These are phyloP conservation scores for Chlamydomonas incerta DNA, from an alignment of 139 green algal species.

Conservation along the genomic window DNA sequence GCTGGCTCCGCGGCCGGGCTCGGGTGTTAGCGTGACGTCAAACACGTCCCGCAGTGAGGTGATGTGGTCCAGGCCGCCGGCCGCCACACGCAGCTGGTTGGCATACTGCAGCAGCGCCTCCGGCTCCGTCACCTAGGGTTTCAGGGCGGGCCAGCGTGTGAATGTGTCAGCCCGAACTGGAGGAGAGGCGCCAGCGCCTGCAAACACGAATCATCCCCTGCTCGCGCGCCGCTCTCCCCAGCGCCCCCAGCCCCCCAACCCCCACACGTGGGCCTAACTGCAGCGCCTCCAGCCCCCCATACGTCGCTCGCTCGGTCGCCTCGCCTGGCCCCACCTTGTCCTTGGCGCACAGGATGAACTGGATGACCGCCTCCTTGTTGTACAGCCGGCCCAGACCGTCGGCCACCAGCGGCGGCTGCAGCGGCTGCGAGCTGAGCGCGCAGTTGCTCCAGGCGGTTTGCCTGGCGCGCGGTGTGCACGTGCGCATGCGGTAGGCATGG, in stretches of 20 bases:
- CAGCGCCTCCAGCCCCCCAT: neutral
- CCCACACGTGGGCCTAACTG: neutral
- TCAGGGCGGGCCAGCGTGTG: too few species aligned
- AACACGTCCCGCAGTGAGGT: slow-evolving; percentile 13
- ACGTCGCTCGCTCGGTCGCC: neutral
- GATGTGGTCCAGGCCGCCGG: slow-evolving; percentile 23
- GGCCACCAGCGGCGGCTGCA: slow-evolving; percentile 5
- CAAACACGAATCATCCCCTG: too few species aligned
- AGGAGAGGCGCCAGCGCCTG: too few species aligned
- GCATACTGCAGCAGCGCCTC: slow-evolving; percentile 12
- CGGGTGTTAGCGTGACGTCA: neutral
- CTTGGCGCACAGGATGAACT: slow-evolving; percentile 11
- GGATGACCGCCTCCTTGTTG: slow-evolving; percentile 25
- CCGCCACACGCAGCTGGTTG: slow-evolving; percentile 32
- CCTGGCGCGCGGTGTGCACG: neutral
- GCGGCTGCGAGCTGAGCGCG: slow-evolving; percentile 23
- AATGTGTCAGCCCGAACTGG: too few species aligned
- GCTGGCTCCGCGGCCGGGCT: neutral
- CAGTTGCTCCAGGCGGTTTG: slow-evolving; percentile 32
- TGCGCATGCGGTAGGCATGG: neutral
- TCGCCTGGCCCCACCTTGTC: neutral
- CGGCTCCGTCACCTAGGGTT: neutral
- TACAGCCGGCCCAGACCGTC: slow-evolving; percentile 33
- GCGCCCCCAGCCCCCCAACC: too few species aligned
- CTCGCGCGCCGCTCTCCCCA: too few species aligned